Evolutionary conservation across 305 asterid species (phyloP).

Genomic region (Solanum chacoense): DNA sequence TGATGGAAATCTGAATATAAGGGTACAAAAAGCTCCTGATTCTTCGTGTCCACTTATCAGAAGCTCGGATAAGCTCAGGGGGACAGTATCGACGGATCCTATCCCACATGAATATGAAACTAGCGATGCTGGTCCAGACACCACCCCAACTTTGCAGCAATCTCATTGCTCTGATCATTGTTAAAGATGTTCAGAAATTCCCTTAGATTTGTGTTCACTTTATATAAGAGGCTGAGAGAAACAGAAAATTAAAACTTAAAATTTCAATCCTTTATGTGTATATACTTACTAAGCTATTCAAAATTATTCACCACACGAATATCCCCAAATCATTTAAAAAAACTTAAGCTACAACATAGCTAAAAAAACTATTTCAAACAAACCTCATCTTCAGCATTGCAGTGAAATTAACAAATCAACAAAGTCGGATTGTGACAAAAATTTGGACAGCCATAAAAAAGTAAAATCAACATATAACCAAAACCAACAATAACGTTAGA

Average conservation of each 20-base stretch:
- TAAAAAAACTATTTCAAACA: background rate
- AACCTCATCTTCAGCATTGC: background rate
- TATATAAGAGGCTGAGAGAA: background rate
- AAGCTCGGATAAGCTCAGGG: background rate
- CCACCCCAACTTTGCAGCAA: background rate
- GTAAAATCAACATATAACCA: background rate
- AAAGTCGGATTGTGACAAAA: background rate
- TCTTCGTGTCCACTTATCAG: background rate
- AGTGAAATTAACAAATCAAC: background rate
- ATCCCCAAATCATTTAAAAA: background rate
- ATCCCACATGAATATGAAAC: background rate
- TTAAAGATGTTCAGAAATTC: background rate
- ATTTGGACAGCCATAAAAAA: background rate
- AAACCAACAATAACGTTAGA: background rate
- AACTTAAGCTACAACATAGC: background rate
- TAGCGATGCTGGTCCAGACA: background rate
- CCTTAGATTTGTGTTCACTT: background rate
- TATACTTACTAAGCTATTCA: background rate
- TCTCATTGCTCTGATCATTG: background rate
- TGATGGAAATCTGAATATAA: background rate
- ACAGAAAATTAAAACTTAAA: background rate
- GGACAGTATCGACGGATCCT: background rate
- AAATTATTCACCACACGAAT: background rate
- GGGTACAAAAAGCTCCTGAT: background rate
- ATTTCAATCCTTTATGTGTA: background rate